A percentile compares a stretch with the other conserved stretches of the same genome.
Evolutionary conservation across 352 stramenopile genomes (phyloP).

Genomic region (Pythium aristosporum): DNA sequence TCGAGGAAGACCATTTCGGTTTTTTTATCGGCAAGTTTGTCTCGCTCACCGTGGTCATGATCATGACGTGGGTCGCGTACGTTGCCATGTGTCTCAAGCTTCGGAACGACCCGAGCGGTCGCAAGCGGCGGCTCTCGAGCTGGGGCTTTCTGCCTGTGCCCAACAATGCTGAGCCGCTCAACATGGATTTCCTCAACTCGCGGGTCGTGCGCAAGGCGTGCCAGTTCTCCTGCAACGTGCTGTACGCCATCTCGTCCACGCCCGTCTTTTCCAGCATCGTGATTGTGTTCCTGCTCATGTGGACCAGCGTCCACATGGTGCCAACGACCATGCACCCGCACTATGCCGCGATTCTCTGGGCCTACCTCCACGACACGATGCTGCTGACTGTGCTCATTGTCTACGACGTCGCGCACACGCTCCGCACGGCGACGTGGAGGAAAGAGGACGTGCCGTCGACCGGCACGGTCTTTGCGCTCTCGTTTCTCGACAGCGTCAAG

Average conservation of each 20-base stretch:
- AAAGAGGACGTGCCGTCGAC: slow-evolving; percentile 63
- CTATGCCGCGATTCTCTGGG: slow-evolving; percentile 65
- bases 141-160: slow-evolving; percentile 51
- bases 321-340: slow-evolving; percentile 67
- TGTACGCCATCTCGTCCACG: slow-evolving; percentile 69
- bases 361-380: slow-evolving; percentile 59
- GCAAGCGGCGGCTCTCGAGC: slow-evolving; percentile 56
- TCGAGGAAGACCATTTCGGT: slow-evolving; percentile 63
- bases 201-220: slow-evolving; percentile 65
- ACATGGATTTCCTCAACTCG: slow-evolving; percentile 73
- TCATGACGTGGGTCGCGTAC: slow-evolving; percentile 65
- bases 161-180: slow-evolving; percentile 48
- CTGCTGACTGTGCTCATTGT: slow-evolving; percentile 63
- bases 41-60: slow-evolving; percentile 58
- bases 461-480: slow-evolving; percentile 47
- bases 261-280: slow-evolving; percentile 62
- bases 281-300: slow-evolving; percentile 50
- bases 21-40: slow-evolving; percentile 63
- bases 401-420: slow-evolving; percentile 62
- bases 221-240: slow-evolving; percentile 69
- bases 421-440: slow-evolving; percentile 68
- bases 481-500: slow-evolving; percentile 47
- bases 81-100: slow-evolving; percentile 66
- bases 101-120: slow-evolving; percentile 62
- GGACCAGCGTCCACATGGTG: slow-evolving; percentile 49